Evolutionary conservation across 1,284 basidiomycete genomes (phyloP).

Genomic region (Ceratobasidium sp.): DNA sequence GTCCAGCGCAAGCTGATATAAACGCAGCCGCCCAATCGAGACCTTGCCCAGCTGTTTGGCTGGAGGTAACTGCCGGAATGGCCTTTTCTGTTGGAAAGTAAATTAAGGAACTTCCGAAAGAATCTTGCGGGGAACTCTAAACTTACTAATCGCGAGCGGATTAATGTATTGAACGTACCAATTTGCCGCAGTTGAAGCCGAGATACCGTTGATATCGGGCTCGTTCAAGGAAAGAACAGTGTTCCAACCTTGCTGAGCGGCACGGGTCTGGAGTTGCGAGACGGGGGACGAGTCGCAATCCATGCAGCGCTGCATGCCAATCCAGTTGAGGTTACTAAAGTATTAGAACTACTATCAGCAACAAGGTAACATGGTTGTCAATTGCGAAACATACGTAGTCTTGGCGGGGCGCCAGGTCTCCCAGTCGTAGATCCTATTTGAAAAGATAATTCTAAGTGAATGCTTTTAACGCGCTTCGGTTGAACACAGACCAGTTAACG

Average conservation of each 20-base stretch:
- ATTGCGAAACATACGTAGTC: slow-evolving; percentile 2
- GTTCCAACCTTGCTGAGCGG: slow-evolving; percentile 42
- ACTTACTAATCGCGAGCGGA: slow-evolving; percentile 22
- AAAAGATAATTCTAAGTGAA: no score
- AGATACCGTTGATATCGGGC: slow-evolving; percentile 37
- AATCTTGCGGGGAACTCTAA: no score
- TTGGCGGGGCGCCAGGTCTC: slow-evolving; percentile 38
- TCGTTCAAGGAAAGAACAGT: slow-evolving; percentile 44
- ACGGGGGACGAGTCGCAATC: slow-evolving; percentile 40
- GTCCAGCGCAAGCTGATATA: slow-evolving; percentile 24
- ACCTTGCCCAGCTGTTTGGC: slow-evolving; percentile 16
- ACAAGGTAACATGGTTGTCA: no score
- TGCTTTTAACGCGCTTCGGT: not conserved
- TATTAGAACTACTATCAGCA: no score
- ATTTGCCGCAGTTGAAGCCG: not conserved
- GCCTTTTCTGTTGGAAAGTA: slow-evolving; percentile 19
- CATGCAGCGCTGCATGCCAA: slow-evolving; percentile 28
- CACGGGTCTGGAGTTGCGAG: slow-evolving; percentile 35
- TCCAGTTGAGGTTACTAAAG: slow-evolving; percentile 41
- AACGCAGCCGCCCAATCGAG: slow-evolving; percentile 14
- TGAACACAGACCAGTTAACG: slow-evolving; percentile 7
- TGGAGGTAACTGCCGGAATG: slow-evolving; percentile 36
- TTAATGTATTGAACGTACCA: slow-evolving; percentile 46
- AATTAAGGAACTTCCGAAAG: no score
- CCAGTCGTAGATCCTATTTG: slow-evolving; percentile 29